These are phyloP conservation scores for Berberis thunbergii DNA, from an alignment of 164 flowering plant genomes.

Conservation along the genomic window DNA sequence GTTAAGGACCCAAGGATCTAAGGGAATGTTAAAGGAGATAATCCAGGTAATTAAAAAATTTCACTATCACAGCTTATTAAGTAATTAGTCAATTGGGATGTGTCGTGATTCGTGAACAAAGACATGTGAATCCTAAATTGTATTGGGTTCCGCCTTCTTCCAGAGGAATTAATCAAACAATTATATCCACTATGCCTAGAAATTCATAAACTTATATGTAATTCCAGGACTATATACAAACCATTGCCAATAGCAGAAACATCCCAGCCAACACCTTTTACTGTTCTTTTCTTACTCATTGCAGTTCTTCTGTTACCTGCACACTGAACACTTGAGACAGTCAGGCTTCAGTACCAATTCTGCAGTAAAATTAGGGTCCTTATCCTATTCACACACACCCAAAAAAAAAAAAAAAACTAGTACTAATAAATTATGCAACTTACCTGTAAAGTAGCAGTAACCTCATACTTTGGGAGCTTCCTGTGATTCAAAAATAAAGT, in stretches of 20 bases:
- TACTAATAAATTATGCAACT: not conserved
- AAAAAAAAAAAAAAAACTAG: not conserved
- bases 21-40: no score
- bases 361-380: not conserved
- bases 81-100: no score
- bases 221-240: constrained; percentile 18
- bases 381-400: not conserved
- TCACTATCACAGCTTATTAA: no score
- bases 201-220: not conserved
- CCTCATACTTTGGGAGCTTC: constrained; percentile 75
- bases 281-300: constrained; percentile 75
- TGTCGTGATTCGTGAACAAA: no score
- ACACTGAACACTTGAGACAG: constrained; percentile 40
- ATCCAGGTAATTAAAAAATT: no score
- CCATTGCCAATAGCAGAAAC: constrained; percentile 92
- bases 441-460: constrained; percentile 86
- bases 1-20: no score
- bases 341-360: not conserved
- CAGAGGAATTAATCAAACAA: not conserved
- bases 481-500: constrained; percentile 29
- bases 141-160: not conserved
- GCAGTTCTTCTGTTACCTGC: constrained; percentile 99
- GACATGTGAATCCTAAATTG: no score
- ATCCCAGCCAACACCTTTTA: constrained; percentile 98
- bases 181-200: not conserved